phyloP scores from a whole-genome alignment of 768 basidiomycete species.

The Rhizopogon rudus region DNA sequence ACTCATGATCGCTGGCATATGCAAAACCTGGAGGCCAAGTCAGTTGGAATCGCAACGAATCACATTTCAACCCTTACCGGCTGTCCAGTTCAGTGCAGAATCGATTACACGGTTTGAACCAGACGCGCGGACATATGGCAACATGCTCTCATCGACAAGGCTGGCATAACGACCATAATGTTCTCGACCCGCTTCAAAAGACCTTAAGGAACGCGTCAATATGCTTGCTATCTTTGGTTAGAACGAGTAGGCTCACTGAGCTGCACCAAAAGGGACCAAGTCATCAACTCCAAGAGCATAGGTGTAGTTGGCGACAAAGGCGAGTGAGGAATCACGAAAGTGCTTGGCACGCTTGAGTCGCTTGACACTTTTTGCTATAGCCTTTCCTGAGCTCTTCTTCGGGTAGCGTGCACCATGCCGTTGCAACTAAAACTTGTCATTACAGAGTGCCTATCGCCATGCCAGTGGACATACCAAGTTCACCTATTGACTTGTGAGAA shows the following conservation, averaged over 20 bases:
- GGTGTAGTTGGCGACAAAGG: slow-evolving; percentile 47
- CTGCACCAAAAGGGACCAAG: slow-evolving; percentile 54
- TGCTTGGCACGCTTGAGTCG: slow-evolving; percentile 45
- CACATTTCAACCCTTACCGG: slow-evolving; percentile 33
- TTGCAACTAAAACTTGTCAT: slow-evolving; percentile 47
- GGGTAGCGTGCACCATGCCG: slow-evolving; percentile 78
- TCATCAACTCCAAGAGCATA: slow-evolving; percentile 50
- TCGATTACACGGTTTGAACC: slow-evolving; percentile 51
- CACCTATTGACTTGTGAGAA: slow-evolving; percentile 3
- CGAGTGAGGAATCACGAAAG: slow-evolving; percentile 39
- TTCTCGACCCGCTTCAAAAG: slow-evolving; percentile 43
- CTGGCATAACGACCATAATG: slow-evolving; percentile 47
- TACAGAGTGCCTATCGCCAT: background rate
- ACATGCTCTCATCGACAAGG: slow-evolving; percentile 36
- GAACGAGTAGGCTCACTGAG: slow-evolving; percentile 31
- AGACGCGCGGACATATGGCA: slow-evolving; percentile 49
- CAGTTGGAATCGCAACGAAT: background rate
- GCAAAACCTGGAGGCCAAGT: slow-evolving; percentile 45
- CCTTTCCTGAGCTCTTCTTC: slow-evolving; percentile 36
- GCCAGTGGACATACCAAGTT: slow-evolving; percentile 8
- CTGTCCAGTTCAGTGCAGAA: slow-evolving; percentile 63
- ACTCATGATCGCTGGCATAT: slow-evolving; percentile 38
- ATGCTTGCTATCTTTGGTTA: background rate
- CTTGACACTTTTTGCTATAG: slow-evolving; percentile 41
- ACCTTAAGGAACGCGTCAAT: slow-evolving; percentile 22